These are phyloP conservation scores for Thymus quinquecostatus DNA, from an alignment of 257 asterid genomes.

Conservation along the genomic window DNA sequence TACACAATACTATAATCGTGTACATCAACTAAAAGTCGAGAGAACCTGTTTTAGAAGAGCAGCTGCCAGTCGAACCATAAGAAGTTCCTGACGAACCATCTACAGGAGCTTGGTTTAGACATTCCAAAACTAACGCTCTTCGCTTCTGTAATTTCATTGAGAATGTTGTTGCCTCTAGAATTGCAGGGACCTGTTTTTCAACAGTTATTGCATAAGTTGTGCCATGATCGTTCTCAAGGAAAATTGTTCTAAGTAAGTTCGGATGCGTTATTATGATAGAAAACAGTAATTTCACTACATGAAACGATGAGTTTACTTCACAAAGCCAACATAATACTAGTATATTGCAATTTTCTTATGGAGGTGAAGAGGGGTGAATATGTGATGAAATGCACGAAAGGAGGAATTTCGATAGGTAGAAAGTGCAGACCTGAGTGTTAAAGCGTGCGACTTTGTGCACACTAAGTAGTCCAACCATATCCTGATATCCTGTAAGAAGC, in stretches of 20 bases:
- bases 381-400: background rate
- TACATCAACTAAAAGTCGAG: conserved; percentile 65
- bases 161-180: conserved; percentile 78
- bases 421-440: conserved; percentile 72
- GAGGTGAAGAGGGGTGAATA: background rate
- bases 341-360: background rate
- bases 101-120: conserved; percentile 94
- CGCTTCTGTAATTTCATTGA: conserved; percentile 85
- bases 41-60: conserved; percentile 69
- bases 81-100: conserved; percentile 91
- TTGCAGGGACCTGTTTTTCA: conserved; percentile 69
- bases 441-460: conserved; percentile 90
- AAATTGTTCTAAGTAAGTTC: background rate
- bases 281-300: background rate
- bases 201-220: background rate
- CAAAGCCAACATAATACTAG: too few species aligned
- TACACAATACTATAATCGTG: background rate
- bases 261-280: background rate
- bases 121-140: conserved; percentile 66
- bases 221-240: background rate
- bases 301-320: background rate
- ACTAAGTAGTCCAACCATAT: conserved; percentile 93
- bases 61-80: conserved; percentile 70
- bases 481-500: conserved; percentile 95
- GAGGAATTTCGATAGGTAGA: background rate